Conservation (phyloP, 1,139 yeast genomes). For the Arxiozyma bovina region DNA sequence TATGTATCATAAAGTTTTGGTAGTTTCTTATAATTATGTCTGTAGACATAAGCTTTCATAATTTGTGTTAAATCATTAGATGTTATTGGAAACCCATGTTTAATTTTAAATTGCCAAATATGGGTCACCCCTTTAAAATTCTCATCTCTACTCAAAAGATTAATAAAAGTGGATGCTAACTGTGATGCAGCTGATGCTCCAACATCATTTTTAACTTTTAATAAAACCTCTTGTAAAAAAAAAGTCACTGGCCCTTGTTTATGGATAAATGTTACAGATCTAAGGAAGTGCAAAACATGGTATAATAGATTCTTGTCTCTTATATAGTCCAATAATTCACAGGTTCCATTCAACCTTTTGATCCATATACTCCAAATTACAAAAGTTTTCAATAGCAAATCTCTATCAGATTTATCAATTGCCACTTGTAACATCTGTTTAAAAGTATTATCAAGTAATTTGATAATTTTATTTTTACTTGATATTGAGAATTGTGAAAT, state of each 20-base stretch:
- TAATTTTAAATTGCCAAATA: constrained; percentile 23
- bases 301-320: constrained; percentile 13
- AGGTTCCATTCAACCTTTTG: constrained; percentile 20
- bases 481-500: constrained; percentile 20
- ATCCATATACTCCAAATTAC: constrained; percentile 22
- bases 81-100: constrained; percentile 12
- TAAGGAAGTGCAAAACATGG: constrained; percentile 12
- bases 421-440: constrained; percentile 5
- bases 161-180: constrained; percentile 21
- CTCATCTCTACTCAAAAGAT: constrained; percentile 11
- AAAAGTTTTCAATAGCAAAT: constrained; percentile 9
- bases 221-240: constrained; percentile 6
- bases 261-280: constrained; percentile 1
- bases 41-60: constrained; percentile 19
- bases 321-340: constrained; percentile 19
- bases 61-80: constrained; percentile 23
- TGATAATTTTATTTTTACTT: constrained; percentile 11
- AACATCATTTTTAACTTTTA: constrained; percentile 7
- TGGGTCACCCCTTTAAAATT: constrained; percentile 12
- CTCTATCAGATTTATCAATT: background rate
- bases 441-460: constrained; percentile 14
- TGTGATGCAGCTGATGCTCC: constrained; percentile 22
- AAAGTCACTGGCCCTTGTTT: background rate
- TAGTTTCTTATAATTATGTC: constrained; percentile 15
- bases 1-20: constrained; percentile 14